A percentile compares a stretch with the other conserved stretches of the same genome.
Evolutionary conservation across 345 rosid genomes (phyloP).

Genomic region (Cardamine occulta): DNA sequence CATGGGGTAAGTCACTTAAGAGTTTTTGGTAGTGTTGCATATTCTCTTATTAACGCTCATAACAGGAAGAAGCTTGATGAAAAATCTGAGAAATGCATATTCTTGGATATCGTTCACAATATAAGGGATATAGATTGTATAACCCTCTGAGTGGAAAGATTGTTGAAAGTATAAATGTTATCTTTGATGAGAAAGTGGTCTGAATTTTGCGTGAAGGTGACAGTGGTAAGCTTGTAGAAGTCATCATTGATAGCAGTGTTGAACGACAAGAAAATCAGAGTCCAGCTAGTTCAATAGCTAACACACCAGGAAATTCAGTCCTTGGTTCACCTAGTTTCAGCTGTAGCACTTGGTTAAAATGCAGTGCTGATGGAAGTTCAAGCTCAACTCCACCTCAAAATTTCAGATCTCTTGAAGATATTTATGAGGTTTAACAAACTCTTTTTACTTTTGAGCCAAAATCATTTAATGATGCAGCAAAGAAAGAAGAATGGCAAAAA

Average conservation of each 20-base stretch:
- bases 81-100: conserved; percentile 14
- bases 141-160: background rate
- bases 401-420: background rate
- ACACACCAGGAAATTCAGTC: background rate
- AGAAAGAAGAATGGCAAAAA: background rate
- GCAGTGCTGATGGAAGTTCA: background rate
- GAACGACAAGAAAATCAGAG: background rate
- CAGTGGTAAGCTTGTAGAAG: background rate
- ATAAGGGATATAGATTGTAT: conserved; percentile 15
- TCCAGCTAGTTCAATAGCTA: background rate
- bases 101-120: conserved; percentile 9
- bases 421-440: background rate
- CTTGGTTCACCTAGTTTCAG: background rate
- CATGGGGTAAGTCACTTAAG: conserved; percentile 7
- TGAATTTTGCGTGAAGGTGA: conserved; percentile 6
- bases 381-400: background rate
- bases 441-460: background rate
- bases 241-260: background rate
- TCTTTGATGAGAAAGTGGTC: background rate
- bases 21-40: background rate
- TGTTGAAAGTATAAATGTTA: background rate
- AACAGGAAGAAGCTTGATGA: background rate
- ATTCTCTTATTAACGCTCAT: background rate
- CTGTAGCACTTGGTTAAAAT: background rate
- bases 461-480: background rate